phyloP scores from a whole-genome alignment of 208 protist species.

The Naegleria gruberi region DNA sequence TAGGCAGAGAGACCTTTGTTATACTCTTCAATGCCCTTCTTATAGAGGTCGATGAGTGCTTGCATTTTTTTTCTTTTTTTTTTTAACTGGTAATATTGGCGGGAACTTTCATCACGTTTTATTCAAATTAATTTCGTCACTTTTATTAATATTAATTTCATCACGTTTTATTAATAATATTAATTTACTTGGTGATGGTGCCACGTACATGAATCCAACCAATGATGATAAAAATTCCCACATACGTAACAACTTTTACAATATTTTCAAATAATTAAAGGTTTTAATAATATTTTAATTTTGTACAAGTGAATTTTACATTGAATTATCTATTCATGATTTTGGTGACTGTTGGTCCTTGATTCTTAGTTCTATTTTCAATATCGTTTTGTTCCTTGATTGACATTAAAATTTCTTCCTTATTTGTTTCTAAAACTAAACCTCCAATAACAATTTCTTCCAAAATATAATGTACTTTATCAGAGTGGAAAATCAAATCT shows the following conservation, averaged over 20 bases:
- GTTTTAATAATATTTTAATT: no score
- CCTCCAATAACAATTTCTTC: conserved; percentile 96
- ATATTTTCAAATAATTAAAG: no score
- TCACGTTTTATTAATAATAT: no score
- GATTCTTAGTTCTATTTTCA: background rate
- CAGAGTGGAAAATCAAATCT: conserved; percentile 95
- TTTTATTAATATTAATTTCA: no score
- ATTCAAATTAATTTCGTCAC: no score
- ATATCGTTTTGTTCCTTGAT: conserved; percentile 36
- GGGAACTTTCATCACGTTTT: background rate
- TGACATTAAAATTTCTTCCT: conserved; percentile 67
- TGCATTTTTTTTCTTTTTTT: background rate
- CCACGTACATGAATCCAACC: no score
- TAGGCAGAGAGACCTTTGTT: background rate
- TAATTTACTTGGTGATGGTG: no score
- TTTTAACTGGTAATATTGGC: background rate
- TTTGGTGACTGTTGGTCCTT: background rate
- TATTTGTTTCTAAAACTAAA: conserved; percentile 92
- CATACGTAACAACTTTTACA: no score
- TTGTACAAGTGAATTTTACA: no score
- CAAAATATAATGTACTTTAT: conserved; percentile 91
- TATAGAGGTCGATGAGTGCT: background rate
- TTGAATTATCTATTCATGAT: background rate
- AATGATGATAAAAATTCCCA: no score
- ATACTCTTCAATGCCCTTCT: background rate